Evolutionary conservation across 2,329 filamentous ascomycete species (phyloP), one percentile per base, ranked within the genome.

Genomic region (Microascus cirrosus): DNA sequence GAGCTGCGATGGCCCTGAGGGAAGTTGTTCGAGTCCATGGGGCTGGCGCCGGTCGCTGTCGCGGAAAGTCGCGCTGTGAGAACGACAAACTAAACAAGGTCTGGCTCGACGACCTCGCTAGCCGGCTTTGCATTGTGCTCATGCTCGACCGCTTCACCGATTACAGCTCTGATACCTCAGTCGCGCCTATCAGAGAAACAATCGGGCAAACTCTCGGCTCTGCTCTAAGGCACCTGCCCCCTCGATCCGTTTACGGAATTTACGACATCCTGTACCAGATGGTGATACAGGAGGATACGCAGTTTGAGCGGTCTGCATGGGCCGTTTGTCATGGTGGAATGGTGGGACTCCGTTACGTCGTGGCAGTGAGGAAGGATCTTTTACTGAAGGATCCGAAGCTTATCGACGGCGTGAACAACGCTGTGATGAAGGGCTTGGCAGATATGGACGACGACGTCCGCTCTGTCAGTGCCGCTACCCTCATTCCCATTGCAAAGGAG

Each of bases 111-210:
- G 93, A 99, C 67, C 79, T 99, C 56, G 90, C 92, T n/a, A 96
- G 92, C 66, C 88, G 94, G 28, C 81, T 99, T 54, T 93, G 92
- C 70, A 96, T 90, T 68, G 92, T 99, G 56, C 86, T 99, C 65
- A 96, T 99, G 85, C 84, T 99, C 18, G 94, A 99, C 73, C 86
- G 92, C 57, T 99, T 99, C 68, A 95, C 92, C 59, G 94, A 99
- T 68, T 99, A 96, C 73, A 94, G 95, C 60, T 96, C 92, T 5
- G 94, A 99, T 70, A 99, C 90, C 57, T 95, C 95, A 1, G 91
- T 99, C 48, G 94, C 94, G 0, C 94, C 94, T 0, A 96, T 99
- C 62, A 82, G 94, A 62, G 94, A 99, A 74, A 96, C 92, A 0
- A 89, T 95, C 48, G 94, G 94, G 53, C 94, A 99, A 72, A 93